phyloP scores from a whole-genome alignment of 768 basidiomycete species.

The Cubamyces lactineus region DNA sequence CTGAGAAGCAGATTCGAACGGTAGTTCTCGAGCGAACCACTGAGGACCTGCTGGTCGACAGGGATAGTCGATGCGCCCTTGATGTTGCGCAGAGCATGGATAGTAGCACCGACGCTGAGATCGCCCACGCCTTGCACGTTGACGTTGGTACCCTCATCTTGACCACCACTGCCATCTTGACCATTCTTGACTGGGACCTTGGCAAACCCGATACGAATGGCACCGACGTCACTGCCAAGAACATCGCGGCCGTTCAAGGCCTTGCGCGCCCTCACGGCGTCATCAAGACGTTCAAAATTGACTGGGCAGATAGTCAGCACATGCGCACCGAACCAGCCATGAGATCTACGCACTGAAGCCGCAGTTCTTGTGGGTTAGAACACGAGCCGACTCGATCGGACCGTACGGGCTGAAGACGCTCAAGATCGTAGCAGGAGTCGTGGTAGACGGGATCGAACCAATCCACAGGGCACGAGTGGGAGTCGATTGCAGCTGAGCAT shows the following conservation, averaged over 20 bases:
- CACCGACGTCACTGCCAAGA: slow-evolving; percentile 93
- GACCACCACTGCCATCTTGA: slow-evolving; percentile 58
- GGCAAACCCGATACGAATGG: slow-evolving; percentile 96
- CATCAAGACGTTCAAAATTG: slow-evolving; percentile 97
- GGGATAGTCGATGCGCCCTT: slow-evolving; percentile 93
- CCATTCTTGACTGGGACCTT: slow-evolving; percentile 93
- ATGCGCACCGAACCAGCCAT: not conserved
- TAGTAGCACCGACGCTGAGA: slow-evolving; percentile 84
- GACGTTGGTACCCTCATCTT: slow-evolving; percentile 66
- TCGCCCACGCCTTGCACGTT: slow-evolving; percentile 84
- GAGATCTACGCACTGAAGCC: slow-evolving; percentile 68
- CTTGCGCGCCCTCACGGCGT: slow-evolving; percentile 94
- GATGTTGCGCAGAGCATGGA: slow-evolving; percentile 82
- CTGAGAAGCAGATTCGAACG: slow-evolving; percentile 88
- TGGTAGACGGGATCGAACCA: slow-evolving; percentile 93
- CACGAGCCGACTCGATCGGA: slow-evolving; percentile 94
- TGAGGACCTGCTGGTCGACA: slow-evolving; percentile 90
- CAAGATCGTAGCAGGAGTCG: slow-evolving; percentile 91
- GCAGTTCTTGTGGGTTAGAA: slow-evolving; percentile 97
- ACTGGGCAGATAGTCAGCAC: slow-evolving; percentile 46
- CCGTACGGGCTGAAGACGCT: slow-evolving; percentile 98
- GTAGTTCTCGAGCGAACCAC: slow-evolving; percentile 93
- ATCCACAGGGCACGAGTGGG: slow-evolving; percentile 98
- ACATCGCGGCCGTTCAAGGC: slow-evolving; percentile 96
- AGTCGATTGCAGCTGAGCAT: slow-evolving; percentile 84